Conservation (phyloP, 1,284 basidiomycete species). For the Sutorius eximius region DNA sequence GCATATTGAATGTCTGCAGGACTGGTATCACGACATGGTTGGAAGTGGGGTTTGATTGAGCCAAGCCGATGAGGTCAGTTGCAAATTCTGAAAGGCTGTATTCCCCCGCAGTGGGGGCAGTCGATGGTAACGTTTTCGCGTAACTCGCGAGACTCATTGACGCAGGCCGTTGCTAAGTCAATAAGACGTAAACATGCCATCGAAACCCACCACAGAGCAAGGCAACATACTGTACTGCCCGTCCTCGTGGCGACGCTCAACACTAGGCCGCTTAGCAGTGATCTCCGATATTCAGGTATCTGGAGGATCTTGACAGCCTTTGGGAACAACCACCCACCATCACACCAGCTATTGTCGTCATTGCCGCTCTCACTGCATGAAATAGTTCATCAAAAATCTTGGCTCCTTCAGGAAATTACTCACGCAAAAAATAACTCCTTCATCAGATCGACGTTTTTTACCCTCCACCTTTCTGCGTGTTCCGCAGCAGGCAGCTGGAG, state of each 20-base stretch:
- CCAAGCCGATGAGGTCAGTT: slow-evolving; percentile 56
- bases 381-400: neutral
- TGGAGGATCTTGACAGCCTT: slow-evolving; percentile 68
- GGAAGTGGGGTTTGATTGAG: slow-evolving; percentile 51
- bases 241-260: slow-evolving; percentile 80
- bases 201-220: slow-evolving; percentile 9
- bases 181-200: slow-evolving; percentile 10
- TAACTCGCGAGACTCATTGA: slow-evolving; percentile 62
- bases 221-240: slow-evolving; percentile 68
- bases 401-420: slow-evolving; percentile 21
- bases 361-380: slow-evolving; percentile 33
- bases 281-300: slow-evolving; percentile 56
- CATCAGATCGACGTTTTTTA: slow-evolving; percentile 49
- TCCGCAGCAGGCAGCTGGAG: slow-evolving; percentile 44
- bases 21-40: slow-evolving; percentile 79
- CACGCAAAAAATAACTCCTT: slow-evolving; percentile 57
- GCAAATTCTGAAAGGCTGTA: slow-evolving; percentile 53
- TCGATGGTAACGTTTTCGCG: slow-evolving; percentile 50
- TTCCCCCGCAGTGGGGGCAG: slow-evolving; percentile 21
- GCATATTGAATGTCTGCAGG: slow-evolving; percentile 69
- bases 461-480: slow-evolving; percentile 47
- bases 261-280: slow-evolving; percentile 73
- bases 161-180: slow-evolving; percentile 64
- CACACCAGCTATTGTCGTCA: slow-evolving; percentile 57
- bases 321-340: slow-evolving; percentile 71